Evolutionary conservation across 805 yeast species (phyloP), one percentile per base, ranked within the genome.

Genomic region (Metschnikowia gelsemii): DNA sequence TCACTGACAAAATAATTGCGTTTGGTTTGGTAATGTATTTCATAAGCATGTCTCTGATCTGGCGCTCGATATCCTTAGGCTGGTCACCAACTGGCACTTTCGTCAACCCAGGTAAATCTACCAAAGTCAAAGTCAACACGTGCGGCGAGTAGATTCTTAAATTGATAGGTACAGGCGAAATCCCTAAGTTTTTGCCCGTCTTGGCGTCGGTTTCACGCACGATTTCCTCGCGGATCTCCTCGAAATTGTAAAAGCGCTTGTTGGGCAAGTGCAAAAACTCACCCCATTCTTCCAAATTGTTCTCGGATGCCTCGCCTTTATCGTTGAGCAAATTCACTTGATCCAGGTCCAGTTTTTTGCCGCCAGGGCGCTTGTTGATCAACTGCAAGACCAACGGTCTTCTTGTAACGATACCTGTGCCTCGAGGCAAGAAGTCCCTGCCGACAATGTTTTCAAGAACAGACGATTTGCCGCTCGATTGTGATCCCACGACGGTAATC

Each of bases 31-130:
- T 84, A 51, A 93, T 90, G 61, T 84, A 93, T 65, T 89, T 90
- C 76, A 93, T 75, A 35, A 93, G 73, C 88, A 93, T 84, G 50
- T 89, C 96, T 59, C 89, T 82, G 57, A 93, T 93, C 68, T 88
- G 97, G 51, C 77, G 80, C 70, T 93, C 99, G 52, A 93, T 93
- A 64, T 93, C 99, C 56, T 86, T 84, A 41, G 99, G 99, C 68
- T 93, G 99, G 68, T 93, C 99, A 36, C 99, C 99, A 42, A 93
- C 96, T 3, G 99, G 99, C 27, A 93, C 99, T 63, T 93, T 93
- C 29, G 99, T 93, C 58, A 93, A 78, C 46, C 99, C 99, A 8
- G 99, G 99, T 57, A 93, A 76, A 68, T 93, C 99, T 29, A 93
- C 97, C 56, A 93, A 76, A 6, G 99, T 93, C 61, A 91, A 78